phyloP scores from a whole-genome alignment of 148 eudicot species.

The Simmondsia chinensis region DNA sequence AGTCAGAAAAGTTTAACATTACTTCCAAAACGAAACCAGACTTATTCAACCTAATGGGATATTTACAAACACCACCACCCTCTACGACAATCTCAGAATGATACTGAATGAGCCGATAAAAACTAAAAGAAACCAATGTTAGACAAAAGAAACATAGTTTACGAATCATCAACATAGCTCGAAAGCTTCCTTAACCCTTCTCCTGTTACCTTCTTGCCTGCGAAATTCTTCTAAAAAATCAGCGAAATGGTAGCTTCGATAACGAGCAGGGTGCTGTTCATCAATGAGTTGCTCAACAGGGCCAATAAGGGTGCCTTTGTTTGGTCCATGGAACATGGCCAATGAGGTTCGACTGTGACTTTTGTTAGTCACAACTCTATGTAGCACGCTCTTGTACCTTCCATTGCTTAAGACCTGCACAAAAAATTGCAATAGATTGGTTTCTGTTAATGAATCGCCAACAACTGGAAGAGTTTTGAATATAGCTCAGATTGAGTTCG shows the following conservation, averaged over 20 bases:
- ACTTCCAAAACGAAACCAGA: too few relatives aligned
- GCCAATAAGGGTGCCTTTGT: slow-evolving; percentile 8
- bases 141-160: too few relatives aligned
- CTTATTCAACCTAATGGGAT: too few relatives aligned
- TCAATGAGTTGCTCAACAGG: slow-evolving; percentile 9
- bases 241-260: slow-evolving; percentile 7
- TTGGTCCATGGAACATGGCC: slow-evolving; percentile 18
- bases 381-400: slow-evolving; percentile 18
- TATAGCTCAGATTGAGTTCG: too few relatives aligned
- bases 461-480: too few relatives aligned
- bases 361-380: slow-evolving; percentile 17
- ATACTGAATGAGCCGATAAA: too few relatives aligned
- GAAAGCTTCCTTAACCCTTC: slow-evolving; percentile 10
- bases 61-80: too few relatives aligned
- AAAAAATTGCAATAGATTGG: too few relatives aligned
- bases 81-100: too few relatives aligned
- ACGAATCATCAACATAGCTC: neutral
- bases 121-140: too few relatives aligned
- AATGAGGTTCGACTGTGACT: slow-evolving; percentile 7
- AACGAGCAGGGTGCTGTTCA: slow-evolving; percentile 10
- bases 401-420: slow-evolving; percentile 21
- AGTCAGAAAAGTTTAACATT: too few relatives aligned
- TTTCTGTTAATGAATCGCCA: too few relatives aligned
- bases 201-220: slow-evolving; percentile 14
- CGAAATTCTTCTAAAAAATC: slow-evolving; percentile 13